Conservation (phyloP, 2,329 filamentous ascomycete species). For the Aspergillus sp. region DNA sequence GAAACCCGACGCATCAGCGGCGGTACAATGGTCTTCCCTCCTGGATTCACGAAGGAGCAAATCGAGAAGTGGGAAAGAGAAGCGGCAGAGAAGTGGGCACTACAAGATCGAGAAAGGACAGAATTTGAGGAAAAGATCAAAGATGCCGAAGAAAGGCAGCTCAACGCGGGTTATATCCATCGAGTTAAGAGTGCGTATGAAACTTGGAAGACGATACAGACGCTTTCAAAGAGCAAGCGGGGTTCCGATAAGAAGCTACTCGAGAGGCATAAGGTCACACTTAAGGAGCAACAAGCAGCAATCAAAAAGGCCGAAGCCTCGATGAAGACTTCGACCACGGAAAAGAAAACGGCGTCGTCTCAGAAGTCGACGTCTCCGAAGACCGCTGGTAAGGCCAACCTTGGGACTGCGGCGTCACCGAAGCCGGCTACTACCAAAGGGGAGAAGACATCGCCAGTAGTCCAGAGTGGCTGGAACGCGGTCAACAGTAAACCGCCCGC, state of each 20-base stretch:
- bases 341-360: background rate
- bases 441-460: background rate
- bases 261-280: background rate
- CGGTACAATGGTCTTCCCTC: slow-evolving; percentile 22
- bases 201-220: background rate
- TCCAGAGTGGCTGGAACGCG: slow-evolving; percentile 8
- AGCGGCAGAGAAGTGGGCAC: slow-evolving; percentile 18
- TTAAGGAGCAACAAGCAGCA: slow-evolving; percentile 13
- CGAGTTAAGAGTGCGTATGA: slow-evolving; percentile 3
- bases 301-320: slow-evolving; percentile 20
- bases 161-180: slow-evolving; percentile 11
- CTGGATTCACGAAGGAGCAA: slow-evolving; percentile 15
- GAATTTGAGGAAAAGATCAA: slow-evolving; percentile 19
- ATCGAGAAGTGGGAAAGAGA: slow-evolving; percentile 19
- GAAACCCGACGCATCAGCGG: slow-evolving; percentile 10
- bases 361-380: slow-evolving; percentile 1
- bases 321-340: slow-evolving; percentile 7
- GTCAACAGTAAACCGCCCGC: slow-evolving; percentile 5
- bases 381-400: background rate
- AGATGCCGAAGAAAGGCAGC: slow-evolving; percentile 12
- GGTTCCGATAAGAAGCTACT: background rate
- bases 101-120: slow-evolving; percentile 14
- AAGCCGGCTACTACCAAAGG: background rate
- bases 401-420: background rate
- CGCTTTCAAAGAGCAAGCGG: background rate